Evolutionary conservation across 2,329 filamentous ascomycete species (phyloP), one percentile per base, ranked within the genome.

Genomic region (Colletotrichum abscissum): DNA sequence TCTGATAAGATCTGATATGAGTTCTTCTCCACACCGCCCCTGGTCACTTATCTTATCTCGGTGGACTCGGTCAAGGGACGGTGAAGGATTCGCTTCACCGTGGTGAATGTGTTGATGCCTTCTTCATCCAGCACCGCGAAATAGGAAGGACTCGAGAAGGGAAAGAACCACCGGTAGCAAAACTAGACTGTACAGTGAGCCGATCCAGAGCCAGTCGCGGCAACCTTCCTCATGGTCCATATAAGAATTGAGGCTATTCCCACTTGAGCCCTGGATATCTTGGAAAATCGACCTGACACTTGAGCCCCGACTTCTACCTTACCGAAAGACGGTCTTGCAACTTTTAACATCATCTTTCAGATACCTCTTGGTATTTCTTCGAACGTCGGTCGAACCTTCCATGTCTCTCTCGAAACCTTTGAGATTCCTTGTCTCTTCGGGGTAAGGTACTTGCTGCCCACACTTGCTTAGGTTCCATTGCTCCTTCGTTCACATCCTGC

Each of bases 1-100:
- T 72, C 69, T 72, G 69, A 72, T 67, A 64, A 72, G 69, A 69
- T 69, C 66, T 59, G 67, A 35, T 33, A 19, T 30, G 11, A 30
- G 38, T 16, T 42, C 38, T 42, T 42, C 19, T 42, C 38, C 38
- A 16, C 5, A 1, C 14, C 24, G 24, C 24, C 24, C 24, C 24
- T 26, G 24, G 24, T 26, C 24, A 26, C 24, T 26, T 26, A 26
- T 26, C 24, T 26, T 56, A 56, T 56, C 22, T 56, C 26, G 54
- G 22, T 24, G 54, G 1, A 19, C 6, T 11, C 16, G 54, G 54
- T 56, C 12, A 28, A 28, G 11, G 2, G 22, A 9, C 24, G 52
- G 26, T 28, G 24, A 55, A 1, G 6, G n/a, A 28, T n/a, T 49
- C 1, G 19, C 3, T 49, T 49, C 42, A 49, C 42, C 42, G 42